Evolutionary conservation across 192 early-diverging fungal genomes (phyloP).

Genomic region (Glomus cerebriforme): DNA sequence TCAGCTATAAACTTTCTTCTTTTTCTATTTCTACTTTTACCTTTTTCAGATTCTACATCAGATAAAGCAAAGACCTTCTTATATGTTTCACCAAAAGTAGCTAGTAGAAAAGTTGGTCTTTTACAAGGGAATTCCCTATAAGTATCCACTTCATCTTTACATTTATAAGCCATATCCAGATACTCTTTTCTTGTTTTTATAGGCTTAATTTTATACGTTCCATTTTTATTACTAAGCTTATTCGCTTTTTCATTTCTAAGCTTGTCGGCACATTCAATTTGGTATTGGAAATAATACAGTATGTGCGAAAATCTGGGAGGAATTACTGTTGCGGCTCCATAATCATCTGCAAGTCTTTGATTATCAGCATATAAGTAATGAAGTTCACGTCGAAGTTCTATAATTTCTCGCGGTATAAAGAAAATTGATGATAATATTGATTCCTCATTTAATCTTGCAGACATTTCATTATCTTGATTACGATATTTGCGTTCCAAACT

Average conservation of each 20-base stretch:
- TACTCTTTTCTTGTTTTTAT: neutral
- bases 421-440: slow-evolving; percentile 8
- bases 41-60: neutral
- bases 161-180: neutral
- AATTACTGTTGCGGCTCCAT: neutral
- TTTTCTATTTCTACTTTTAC: neutral
- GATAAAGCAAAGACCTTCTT: neutral
- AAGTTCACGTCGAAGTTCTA: neutral
- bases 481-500: neutral
- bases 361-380: neutral
- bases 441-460: neutral
- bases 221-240: neutral
- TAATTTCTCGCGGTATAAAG: neutral
- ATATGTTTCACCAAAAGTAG: neutral
- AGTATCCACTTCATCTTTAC: neutral
- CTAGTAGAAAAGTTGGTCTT: neutral
- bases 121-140: neutral
- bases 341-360: neutral
- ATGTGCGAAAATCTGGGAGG: neutral
- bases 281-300: neutral
- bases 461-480: neutral
- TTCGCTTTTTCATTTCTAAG: neutral
- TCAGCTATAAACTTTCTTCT: neutral
- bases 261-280: neutral
- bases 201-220: neutral